Evolutionary conservation across 2,329 filamentous ascomycete genomes (phyloP).

Genomic region (Penicillium hesseltinei): DNA sequence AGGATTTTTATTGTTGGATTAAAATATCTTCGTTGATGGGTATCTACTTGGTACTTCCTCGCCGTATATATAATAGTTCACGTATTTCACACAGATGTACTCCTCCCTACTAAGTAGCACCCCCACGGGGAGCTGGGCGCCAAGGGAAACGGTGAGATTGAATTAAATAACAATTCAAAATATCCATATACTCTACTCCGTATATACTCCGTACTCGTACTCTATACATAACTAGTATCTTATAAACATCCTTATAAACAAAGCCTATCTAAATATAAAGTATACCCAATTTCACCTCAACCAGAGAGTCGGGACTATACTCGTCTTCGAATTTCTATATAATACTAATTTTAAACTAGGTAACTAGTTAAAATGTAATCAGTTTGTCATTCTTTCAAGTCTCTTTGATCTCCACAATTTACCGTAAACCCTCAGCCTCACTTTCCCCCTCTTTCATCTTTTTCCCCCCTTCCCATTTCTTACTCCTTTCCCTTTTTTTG

Average conservation of each 20-base stretch:
- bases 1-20: neutral
- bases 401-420: conserved; percentile 14
- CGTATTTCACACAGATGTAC: neutral
- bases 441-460: conserved; percentile 16
- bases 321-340: no score
- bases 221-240: no score
- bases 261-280: no score
- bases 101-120: neutral
- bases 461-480: conserved; percentile 9
- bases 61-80: neutral
- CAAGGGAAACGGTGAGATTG: conserved; percentile 2
- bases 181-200: neutral
- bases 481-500: conserved; percentile 9
- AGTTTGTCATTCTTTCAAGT: conserved; percentile 11
- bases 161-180: neutral
- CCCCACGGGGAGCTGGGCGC: neutral
- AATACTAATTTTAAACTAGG: neutral
- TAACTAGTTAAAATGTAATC: neutral
- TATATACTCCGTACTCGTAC: neutral
- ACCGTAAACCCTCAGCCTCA: conserved; percentile 15
- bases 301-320: no score
- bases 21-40: no score
- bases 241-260: no score
- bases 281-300: no score
- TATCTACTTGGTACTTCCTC: no score